Conservation (phyloP, 1,139 yeast genomes). For the Zygosaccharomyces pseudobailii region DNA sequence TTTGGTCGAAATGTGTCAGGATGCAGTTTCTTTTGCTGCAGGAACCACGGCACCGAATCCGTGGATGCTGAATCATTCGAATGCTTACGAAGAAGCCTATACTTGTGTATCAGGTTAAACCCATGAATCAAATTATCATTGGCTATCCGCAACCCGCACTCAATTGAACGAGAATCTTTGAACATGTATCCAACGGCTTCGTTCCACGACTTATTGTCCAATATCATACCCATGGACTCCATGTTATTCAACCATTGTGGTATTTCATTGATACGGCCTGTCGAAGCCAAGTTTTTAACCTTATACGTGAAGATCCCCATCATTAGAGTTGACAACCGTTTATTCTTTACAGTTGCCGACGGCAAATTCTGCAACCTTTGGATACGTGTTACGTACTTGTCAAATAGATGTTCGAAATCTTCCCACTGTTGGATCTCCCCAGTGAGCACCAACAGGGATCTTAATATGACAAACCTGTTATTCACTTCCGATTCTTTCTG, state of each 20-base stretch:
- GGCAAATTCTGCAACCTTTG: constrained; percentile 32
- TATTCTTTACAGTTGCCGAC: constrained; percentile 25
- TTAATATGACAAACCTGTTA: constrained; percentile 30
- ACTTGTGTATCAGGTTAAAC: constrained; percentile 30
- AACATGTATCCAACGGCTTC: constrained; percentile 36
- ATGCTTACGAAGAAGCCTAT: constrained; percentile 20
- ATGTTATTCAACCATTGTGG: constrained; percentile 32
- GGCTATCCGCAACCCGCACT: constrained; percentile 36
- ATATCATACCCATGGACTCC: constrained; percentile 33
- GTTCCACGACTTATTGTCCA: constrained; percentile 40
- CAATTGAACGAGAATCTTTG: constrained; percentile 30
- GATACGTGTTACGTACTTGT: constrained; percentile 29
- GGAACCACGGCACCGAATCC: constrained; percentile 12
- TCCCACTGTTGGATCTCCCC: constrained; percentile 35
- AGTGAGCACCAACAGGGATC: constrained; percentile 31
- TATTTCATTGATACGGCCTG: constrained; percentile 26
- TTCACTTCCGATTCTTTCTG: constrained; percentile 20
- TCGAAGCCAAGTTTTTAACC: constrained; percentile 27
- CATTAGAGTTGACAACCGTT: constrained; percentile 21
- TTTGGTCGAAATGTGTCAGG: constrained; percentile 23
- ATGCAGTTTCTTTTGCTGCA: constrained; percentile 15
- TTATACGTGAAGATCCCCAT: constrained; percentile 32
- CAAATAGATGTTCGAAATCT: constrained; percentile 31
- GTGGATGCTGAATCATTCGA: constrained; percentile 15
- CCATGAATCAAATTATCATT: constrained; percentile 42